Evolutionary conservation across 169 alveolate species (phyloP), one percentile per base, ranked within the genome.

Genomic region (Eimeria necatrix): DNA sequence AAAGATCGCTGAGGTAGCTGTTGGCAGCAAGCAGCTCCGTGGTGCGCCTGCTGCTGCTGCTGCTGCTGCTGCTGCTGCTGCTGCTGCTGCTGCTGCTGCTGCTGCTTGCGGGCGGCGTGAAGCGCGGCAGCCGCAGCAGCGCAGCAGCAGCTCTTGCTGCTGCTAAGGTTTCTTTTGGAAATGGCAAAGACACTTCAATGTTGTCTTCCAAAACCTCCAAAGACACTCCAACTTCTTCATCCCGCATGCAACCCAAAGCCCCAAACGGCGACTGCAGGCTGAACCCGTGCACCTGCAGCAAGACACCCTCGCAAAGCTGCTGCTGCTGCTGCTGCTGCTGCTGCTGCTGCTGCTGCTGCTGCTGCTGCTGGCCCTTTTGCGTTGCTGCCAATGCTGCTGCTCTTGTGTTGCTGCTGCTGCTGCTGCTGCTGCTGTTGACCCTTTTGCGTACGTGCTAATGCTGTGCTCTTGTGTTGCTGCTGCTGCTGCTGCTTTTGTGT

Each of bases 21-120:
- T 56, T 56, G 22, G 12, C 20, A 10, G 22, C 20, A 56, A 14
- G 20, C 68, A 56, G 22, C 68, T 56, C 68, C 12, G 20, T 18
- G 20, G 20, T 18, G 68, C 20, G 68, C 68, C 20, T 10, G 12
- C 20, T 56, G 68, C 68, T 56, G 68, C 68, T 56, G 68, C 68
- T 56, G 68, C 68, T 56, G 68, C 68, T 56, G 68, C 68, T 56
- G 68, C 68, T 56, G 68, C 68, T 56, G 68, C 14, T 56, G 64
- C 64, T 56, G 64, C 64, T 56, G 64, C 64, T 56, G 64, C 64
- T 56, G 64, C 64, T 56, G 64, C 64, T 56, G n/a, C 41, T 32
- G 41, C 3, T 32, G 41, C 2, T 32, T 32, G 41, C 3, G 41
- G 41, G 41, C 41, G 41, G 41, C 2, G 41, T 2, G 41, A 32